phyloP scores from a whole-genome alignment of 164 flowering plant species.

The Echeveria elegans region DNA sequence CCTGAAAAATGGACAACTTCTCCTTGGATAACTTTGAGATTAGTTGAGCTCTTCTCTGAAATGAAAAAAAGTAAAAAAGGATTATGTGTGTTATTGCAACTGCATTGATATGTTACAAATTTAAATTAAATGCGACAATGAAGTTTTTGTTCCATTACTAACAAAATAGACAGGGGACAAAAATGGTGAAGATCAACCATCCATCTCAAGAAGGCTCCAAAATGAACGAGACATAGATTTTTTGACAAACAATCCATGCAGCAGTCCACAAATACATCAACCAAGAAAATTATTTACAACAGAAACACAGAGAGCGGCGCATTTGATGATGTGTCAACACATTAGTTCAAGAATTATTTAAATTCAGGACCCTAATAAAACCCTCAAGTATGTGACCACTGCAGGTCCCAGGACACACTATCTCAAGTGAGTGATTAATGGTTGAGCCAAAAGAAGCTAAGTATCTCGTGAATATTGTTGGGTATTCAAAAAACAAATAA shows the following conservation, averaged over 20 bases:
- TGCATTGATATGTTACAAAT: not conserved
- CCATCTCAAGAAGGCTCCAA: not conserved
- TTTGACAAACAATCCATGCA: not conserved
- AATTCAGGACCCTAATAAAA: not conserved
- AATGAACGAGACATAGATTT: not conserved
- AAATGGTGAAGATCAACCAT: not conserved
- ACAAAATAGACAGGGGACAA: not conserved
- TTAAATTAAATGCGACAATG: not conserved
- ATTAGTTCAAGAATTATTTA: not conserved
- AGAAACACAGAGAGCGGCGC: not conserved
- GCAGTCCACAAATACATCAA: not conserved
- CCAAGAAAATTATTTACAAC: not conserved
- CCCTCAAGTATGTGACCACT: not conserved
- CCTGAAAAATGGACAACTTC: constrained; percentile 45
- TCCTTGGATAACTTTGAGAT: constrained; percentile 67
- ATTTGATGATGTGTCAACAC: not conserved
- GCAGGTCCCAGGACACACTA: too few species aligned
- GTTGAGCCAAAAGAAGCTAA: too few species aligned
- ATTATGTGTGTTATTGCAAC: not conserved
- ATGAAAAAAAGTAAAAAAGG: not conserved
- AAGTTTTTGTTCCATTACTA: not conserved
- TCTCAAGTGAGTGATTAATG: too few species aligned
- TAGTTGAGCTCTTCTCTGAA: constrained; percentile 39
- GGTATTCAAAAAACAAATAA: not conserved
- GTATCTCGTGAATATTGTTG: not conserved